phyloP scores from a whole-genome alignment of 768 basidiomycete genomes.

The Arthromyces matolae region DNA sequence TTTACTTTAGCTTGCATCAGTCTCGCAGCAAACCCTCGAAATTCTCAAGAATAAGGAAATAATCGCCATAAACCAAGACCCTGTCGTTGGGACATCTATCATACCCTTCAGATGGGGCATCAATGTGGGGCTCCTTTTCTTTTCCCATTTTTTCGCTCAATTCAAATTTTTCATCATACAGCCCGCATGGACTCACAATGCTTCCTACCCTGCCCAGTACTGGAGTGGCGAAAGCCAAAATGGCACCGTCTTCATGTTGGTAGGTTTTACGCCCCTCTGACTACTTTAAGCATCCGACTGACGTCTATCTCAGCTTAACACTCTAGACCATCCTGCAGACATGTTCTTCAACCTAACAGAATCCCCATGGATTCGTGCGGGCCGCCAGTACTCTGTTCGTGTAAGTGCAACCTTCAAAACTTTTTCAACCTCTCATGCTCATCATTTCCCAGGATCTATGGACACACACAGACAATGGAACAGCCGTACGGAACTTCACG shows the following conservation, averaged over 20 bases:
- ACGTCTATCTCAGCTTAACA: conserved; percentile 50
- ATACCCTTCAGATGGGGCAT: conserved; percentile 68
- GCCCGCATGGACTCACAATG: conserved; percentile 36
- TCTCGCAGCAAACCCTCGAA: conserved; percentile 46
- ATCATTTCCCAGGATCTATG: conserved; percentile 58
- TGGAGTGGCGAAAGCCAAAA: conserved; percentile 60
- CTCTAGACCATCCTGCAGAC: conserved; percentile 44
- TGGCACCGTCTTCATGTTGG: conserved; percentile 60
- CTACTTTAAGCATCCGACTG: background rate
- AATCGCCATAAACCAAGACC: conserved; percentile 65
- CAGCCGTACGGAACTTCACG: conserved; percentile 56
- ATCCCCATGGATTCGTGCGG: conserved; percentile 62
- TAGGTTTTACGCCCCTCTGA: background rate
- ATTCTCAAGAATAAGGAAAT: conserved; percentile 64
- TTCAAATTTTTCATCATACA: conserved; percentile 6
- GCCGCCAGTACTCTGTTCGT: conserved; percentile 54
- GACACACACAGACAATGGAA: conserved; percentile 71
- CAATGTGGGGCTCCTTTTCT: conserved; percentile 38
- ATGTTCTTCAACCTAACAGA: conserved; percentile 60
- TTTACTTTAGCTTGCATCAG: conserved; percentile 34
- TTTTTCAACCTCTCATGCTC: background rate
- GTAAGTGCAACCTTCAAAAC: background rate
- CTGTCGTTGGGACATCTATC: conserved; percentile 53
- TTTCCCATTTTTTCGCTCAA: background rate
- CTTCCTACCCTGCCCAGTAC: conserved; percentile 54